Base-by-base conservation (phyloP, 1,284 basidiomycete genomes). In the Porodaedalea pini region DNA sequence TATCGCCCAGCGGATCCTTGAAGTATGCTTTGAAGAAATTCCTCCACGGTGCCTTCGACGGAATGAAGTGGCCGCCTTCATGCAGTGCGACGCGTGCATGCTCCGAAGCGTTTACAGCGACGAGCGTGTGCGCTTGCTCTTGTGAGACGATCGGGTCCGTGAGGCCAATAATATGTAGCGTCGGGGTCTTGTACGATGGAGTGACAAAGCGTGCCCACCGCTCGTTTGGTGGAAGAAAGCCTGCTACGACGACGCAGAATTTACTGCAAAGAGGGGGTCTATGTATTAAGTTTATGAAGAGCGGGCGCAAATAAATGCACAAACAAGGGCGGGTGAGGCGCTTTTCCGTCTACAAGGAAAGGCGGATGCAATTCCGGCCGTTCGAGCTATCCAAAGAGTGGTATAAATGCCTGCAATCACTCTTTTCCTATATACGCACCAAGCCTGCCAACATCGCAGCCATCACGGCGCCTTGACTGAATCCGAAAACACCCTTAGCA, bases 391-490 rank as follows among this genome's bases (percentile, higher is more conserved):
- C 36, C 49, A 57, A 23, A 1, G 34, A 19, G 29, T 36, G 29
- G 39, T 32, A 21, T 34, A 54, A 25, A 23, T 53, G 43, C 8
- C 10, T 50, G 17, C 52, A 27, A 27, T 50, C 34, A 59, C 47
- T 15, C 15, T 17, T 11, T 29, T 47, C 21, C 41, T 8, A 23
- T 8, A 15, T 29, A 71, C 82, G 53, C 65, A 92, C 91, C 68
- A 93, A 68, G 39, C 89, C 88, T 43, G 86, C 73, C 31, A 94
- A 72, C 27, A 92, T 66, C 4, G 83, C 84, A 27, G 90, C 91
- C 75, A 94, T 82, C 10, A 82, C 85, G 13, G 87, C 91, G 31
- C 92, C 92, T 73, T 94, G 91, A 57, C 88, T 88, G 71, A 92
- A 92, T 7, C 90, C 90, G 68, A 95, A 83, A n/a, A 94, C 79